Evolutionary conservation across 1,139 yeast genomes (phyloP), one percentile per base, ranked within the genome.

Genomic region (Hyphopichia wangnamkhiaoensis): DNA sequence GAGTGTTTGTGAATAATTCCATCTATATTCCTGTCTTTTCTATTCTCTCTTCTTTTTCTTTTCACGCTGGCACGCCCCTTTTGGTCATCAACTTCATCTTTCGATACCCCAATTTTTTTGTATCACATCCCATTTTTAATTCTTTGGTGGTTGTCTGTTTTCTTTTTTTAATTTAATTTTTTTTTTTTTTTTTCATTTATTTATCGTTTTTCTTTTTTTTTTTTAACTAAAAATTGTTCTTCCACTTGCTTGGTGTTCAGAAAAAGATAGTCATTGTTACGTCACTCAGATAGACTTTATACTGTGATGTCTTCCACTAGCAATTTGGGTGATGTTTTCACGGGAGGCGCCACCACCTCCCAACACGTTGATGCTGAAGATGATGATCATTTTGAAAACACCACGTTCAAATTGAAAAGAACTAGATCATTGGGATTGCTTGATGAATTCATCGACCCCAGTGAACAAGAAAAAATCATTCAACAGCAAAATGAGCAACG

Each of bases 381-480:
- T 59, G 89, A 83, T 43, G 80, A 76, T 42, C 86, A 84, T 54
- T 88, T 88, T 54, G 76, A 80, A 44, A 79, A 76, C 45, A 78
- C 89, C 10, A 78, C 94, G 2, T 89, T 85, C 60, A 82, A 82
- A 52, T 68, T 89, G 54, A 89, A 88, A 55, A 69, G 96, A 54
- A 89, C 96, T 23, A 75, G 94, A 53, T 85, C 95, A 6, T 72
- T 88, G 74, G 96, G 96, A 1, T 61, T 87, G 17, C 68, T 89
- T 49, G 95, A 86, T 55, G 87, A 82, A 49, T 84, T 76, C 53
- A 80, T 83, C 35, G 79, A 70, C 34, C 66, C 65, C 4, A 41
- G 46, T 46, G 53, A 31, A 31, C 37, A 34, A 37, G 40, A 36
- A 35, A 31, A 29, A 17, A 33, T 13, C 17, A 33, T 32, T 24